A percentile compares a stretch with the other conserved stretches of the same genome.
Conservation (phyloP, 306 rosid genomes). For the Prunus padus region DNA sequence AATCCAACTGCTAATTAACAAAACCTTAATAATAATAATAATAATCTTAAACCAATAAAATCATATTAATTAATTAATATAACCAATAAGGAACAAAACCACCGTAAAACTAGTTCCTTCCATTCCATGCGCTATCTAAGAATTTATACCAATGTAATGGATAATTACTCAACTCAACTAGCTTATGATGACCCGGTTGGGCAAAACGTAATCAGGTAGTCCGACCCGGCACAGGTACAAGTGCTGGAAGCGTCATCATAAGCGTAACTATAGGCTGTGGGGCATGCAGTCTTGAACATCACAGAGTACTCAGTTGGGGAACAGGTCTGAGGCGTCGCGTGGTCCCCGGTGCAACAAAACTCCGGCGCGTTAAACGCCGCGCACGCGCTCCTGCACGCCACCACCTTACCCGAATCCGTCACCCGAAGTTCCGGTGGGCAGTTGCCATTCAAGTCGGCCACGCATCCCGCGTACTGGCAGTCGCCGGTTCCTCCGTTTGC, state of each 20-base stretch:
- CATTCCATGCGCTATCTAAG: no score
- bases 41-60: no score
- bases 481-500: constrained; percentile 77
- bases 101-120: no score
- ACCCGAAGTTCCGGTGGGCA: constrained; percentile 72
- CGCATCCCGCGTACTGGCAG: constrained; percentile 85
- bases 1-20: no score
- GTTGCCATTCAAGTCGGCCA: constrained; percentile 49
- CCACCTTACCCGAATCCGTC: constrained; percentile 37
- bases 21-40: no score
- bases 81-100: no score
- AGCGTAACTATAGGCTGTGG: constrained; percentile 83
- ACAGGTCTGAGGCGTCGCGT: constrained; percentile 73
- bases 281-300: constrained; percentile 85
- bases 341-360: constrained; percentile 79
- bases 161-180: background rate
- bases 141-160: background rate
- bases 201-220: constrained; percentile 72
- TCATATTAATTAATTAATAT: no score
- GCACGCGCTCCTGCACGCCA: constrained; percentile 90
- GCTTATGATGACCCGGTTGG: constrained; percentile 34
- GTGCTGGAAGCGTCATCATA: constrained; percentile 92
- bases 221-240: constrained; percentile 71
- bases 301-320: constrained; percentile 69
- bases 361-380: constrained; percentile 60